Evolutionary conservation across 1,139 yeast species (phyloP).

Genomic region (Pichia kudriavzevii): DNA sequence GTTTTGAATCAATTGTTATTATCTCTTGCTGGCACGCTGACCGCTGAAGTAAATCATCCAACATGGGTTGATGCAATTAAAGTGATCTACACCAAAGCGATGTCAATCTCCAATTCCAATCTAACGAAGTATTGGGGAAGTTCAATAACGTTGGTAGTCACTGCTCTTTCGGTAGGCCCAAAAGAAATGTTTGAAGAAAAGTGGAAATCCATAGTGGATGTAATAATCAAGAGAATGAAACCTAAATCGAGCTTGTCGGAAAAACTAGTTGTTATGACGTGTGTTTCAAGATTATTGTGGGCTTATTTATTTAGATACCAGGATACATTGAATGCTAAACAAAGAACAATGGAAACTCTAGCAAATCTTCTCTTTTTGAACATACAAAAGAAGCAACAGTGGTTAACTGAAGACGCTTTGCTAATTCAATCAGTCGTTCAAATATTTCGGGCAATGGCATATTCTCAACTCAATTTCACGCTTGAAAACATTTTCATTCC

Average conservation of each 20-base stretch:
- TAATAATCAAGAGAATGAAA: slow-evolving; percentile 33
- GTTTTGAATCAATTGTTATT: slow-evolving; percentile 66
- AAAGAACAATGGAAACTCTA: slow-evolving; percentile 48
- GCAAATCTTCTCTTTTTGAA: slow-evolving; percentile 43
- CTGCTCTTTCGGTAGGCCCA: slow-evolving; percentile 76
- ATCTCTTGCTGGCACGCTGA: slow-evolving; percentile 76
- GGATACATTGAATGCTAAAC: slow-evolving; percentile 81
- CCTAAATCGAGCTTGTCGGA: slow-evolving; percentile 45
- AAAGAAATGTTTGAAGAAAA: slow-evolving; percentile 64
- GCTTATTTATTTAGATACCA: slow-evolving; percentile 80
- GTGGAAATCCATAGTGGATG: slow-evolving; percentile 68
- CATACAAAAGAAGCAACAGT: slow-evolving; percentile 56
- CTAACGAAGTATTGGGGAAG: slow-evolving; percentile 64
- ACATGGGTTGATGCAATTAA: slow-evolving; percentile 84
- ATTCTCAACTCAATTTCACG: slow-evolving; percentile 68
- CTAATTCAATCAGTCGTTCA: slow-evolving; percentile 63
- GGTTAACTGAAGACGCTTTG: slow-evolving; percentile 57
- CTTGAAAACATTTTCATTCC: slow-evolving; percentile 71
- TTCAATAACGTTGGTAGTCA: slow-evolving; percentile 62
- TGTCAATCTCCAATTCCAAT: slow-evolving; percentile 32
- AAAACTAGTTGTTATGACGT: slow-evolving; percentile 53
- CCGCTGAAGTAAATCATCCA: slow-evolving; percentile 96
- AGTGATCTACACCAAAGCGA: slow-evolving; percentile 48
- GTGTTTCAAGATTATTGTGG: slow-evolving; percentile 76
- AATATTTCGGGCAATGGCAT: slow-evolving; percentile 68